Conservation (phyloP, 1,284 basidiomycete species). For the Fomitopsis betulina region DNA sequence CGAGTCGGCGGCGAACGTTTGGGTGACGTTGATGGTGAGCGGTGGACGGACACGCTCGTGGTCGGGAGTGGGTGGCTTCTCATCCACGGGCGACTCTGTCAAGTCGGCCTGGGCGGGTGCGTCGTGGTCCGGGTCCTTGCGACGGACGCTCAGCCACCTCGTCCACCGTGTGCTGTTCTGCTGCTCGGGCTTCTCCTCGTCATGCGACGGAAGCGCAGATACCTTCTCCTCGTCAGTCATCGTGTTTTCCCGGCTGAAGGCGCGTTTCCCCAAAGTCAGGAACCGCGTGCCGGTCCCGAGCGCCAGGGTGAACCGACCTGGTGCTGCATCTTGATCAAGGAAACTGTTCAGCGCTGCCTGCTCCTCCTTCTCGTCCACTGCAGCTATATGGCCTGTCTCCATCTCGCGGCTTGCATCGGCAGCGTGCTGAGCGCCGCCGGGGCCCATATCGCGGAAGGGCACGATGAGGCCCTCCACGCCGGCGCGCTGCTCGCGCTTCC, state of each 20-base stretch:
- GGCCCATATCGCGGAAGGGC: conserved; percentile 30
- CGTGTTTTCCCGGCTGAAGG: conserved; percentile 27
- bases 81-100: neutral
- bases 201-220: neutral
- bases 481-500: conserved; percentile 46
- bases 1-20: conserved; percentile 17
- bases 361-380: neutral
- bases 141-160: neutral
- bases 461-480: conserved; percentile 41
- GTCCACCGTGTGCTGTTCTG: neutral
- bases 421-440: neutral
- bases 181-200: neutral
- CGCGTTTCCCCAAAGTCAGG: conserved; percentile 39
- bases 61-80: neutral
- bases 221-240: conserved; percentile 23
- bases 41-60: conserved; percentile 27
- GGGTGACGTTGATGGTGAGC: conserved; percentile 41
- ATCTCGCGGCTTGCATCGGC: neutral
- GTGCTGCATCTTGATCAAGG: conserved; percentile 30
- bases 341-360: conserved; percentile 49
- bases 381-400: neutral
- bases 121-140: conserved; percentile 6
- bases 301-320: conserved; percentile 15
- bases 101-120: conserved; percentile 3
- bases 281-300: conserved; percentile 36